These are phyloP conservation scores for Coemansia sp. DNA, from an alignment of 371 early-diverging fungal species.

Conservation along the genomic window DNA sequence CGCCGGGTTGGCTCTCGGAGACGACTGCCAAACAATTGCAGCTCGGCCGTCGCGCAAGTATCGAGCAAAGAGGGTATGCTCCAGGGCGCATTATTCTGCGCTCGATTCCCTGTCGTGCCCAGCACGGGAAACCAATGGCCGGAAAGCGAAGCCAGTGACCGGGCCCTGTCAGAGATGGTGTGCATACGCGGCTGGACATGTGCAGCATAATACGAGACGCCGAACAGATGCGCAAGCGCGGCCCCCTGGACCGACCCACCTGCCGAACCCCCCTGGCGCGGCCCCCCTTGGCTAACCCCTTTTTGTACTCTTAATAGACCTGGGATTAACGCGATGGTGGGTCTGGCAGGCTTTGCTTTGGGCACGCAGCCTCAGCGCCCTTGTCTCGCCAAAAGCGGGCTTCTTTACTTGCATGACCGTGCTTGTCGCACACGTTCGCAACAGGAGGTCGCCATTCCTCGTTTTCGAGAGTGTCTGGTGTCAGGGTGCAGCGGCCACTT, in stretches of 20 bases:
- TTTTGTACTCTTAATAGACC: neutral
- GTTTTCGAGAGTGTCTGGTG: neutral
- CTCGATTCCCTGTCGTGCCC: neutral
- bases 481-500: neutral
- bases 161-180: neutral
- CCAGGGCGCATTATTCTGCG: constrained; percentile 1
- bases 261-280: constrained; percentile 4
- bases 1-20: too few relatives aligned
- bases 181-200: neutral
- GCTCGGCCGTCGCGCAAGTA: neutral
- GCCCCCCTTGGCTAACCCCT: neutral
- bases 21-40: neutral
- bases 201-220: constrained; percentile 1
- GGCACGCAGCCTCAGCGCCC: neutral
- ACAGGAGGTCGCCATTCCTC: neutral
- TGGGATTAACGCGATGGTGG: constrained; percentile 1
- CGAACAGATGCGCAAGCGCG: neutral
- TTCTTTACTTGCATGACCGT: constrained; percentile 8
- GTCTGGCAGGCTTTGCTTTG: neutral
- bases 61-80: neutral
- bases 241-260: neutral
- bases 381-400: neutral
- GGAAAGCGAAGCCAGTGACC: constrained; percentile 3
- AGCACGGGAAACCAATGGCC: neutral
- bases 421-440: constrained; percentile 4